These are phyloP conservation scores for Kluyveromyces siamensis DNA, from an alignment of 805 yeast species.

Conservation along the genomic window DNA sequence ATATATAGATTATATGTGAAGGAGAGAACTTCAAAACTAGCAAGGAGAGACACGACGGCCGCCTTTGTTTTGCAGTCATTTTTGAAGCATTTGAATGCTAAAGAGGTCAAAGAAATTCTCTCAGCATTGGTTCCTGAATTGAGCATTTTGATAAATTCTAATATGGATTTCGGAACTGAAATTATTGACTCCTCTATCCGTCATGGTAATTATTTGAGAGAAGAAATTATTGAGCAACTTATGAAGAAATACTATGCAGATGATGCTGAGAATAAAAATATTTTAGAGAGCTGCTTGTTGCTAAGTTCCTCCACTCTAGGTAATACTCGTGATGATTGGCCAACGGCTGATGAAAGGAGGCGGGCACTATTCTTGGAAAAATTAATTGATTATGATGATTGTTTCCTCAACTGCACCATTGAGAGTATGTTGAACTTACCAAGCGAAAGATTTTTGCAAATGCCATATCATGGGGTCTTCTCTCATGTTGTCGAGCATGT, in stretches of 20 bases:
- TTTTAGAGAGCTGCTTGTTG: conserved; percentile 60
- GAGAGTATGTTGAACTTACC: conserved; percentile 54
- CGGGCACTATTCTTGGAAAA: conserved; percentile 67
- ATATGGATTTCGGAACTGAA: conserved; percentile 59
- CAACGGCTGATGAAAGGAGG: conserved; percentile 82
- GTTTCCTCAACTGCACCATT: conserved; percentile 48
- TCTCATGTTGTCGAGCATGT: conserved; percentile 78
- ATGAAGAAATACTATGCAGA: conserved; percentile 37
- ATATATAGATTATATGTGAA: conserved; percentile 63
- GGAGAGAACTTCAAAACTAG: conserved; percentile 62
- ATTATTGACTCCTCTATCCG: conserved; percentile 57
- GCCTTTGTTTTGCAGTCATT: conserved; percentile 69
- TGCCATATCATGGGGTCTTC: conserved; percentile 85
- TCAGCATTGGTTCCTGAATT: conserved; percentile 61
- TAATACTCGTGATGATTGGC: conserved; percentile 82
- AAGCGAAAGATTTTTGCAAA: conserved; percentile 50
- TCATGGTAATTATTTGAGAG: conserved; percentile 49
- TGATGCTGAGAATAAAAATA: conserved; percentile 32
- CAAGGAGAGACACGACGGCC: conserved; percentile 78
- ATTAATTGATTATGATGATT: conserved; percentile 57
- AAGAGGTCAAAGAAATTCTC: conserved; percentile 52
- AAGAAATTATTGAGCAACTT: conserved; percentile 45
- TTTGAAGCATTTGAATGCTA: conserved; percentile 52
- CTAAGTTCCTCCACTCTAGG: conserved; percentile 67
- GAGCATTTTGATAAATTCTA: conserved; percentile 51